Conservation (phyloP, 768 basidiomycete species). For the Clitopilus hobsonii region DNA sequence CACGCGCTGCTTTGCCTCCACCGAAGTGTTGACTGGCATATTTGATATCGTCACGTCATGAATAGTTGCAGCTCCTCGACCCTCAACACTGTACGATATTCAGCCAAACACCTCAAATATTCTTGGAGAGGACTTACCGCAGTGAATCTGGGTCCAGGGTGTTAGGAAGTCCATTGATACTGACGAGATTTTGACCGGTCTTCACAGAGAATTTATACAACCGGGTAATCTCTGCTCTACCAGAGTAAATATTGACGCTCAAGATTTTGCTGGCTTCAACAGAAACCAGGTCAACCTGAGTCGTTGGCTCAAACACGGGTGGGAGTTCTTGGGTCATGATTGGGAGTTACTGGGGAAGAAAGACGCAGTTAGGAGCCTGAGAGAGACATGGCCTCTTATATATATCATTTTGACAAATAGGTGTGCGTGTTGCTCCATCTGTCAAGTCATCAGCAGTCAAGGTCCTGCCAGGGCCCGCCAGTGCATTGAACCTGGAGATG, state of each 20-base stretch:
- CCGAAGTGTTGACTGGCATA: conserved; percentile 2
- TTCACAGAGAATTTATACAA: conserved; percentile 25
- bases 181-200: conserved; percentile 28
- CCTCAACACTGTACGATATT: conserved; percentile 23
- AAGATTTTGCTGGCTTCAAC: conserved; percentile 24
- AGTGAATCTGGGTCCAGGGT: conserved; percentile 23
- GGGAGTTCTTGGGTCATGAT: conserved; percentile 3
- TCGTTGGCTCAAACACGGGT: conserved; percentile 9
- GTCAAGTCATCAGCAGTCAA: no score
- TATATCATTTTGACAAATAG: no score
- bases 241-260: conserved; percentile 29
- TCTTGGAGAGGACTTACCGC: conserved; percentile 21
- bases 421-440: no score
- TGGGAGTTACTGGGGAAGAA: no score
- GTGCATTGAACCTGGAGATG: no score
- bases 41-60: conserved; percentile 30
- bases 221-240: conserved; percentile 31
- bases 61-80: conserved; percentile 28
- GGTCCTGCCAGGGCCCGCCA: no score
- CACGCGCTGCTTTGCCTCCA: conserved; percentile 18
- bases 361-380: no score
- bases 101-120: neutral
- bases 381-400: no score
- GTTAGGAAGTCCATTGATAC: conserved; percentile 26
- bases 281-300: conserved; percentile 19